These are phyloP conservation scores for Neobulgaria alba DNA, from an alignment of 2,329 filamentous ascomycete genomes.

Conservation along the genomic window DNA sequence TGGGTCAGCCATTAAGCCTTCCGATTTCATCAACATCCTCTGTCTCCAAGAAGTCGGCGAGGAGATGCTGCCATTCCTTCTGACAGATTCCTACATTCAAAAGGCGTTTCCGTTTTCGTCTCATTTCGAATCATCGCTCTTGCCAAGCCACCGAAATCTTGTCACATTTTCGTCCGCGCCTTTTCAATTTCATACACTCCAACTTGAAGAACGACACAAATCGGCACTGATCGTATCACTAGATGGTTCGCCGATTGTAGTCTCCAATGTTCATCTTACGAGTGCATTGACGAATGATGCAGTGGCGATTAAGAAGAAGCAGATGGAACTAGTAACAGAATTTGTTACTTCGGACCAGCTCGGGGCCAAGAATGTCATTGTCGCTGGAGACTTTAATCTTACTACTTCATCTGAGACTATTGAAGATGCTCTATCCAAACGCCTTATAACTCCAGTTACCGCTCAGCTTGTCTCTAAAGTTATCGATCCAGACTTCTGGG, in stretches of 20 bases:
- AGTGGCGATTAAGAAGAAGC: constrained; percentile 46
- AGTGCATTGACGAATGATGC: constrained; percentile 51
- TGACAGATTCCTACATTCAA: constrained; percentile 40
- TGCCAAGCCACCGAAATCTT: constrained; percentile 52
- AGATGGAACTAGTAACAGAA: constrained; percentile 39
- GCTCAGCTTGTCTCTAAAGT: constrained; percentile 32
- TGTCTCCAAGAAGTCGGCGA: constrained; percentile 57
- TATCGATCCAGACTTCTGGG: constrained; percentile 39
- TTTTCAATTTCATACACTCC: constrained; percentile 47
- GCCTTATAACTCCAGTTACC: constrained; percentile 44
- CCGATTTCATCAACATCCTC: constrained; percentile 26
- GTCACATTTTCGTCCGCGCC: constrained; percentile 48
- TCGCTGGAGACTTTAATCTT: constrained; percentile 59
- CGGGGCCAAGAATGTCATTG: constrained; percentile 25
- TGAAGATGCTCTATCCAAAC: constrained; percentile 35
- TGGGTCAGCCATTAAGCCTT: constrained; percentile 19
- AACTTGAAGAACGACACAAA: constrained; percentile 48
- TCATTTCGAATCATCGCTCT: constrained; percentile 14
- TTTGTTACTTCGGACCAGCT: constrained; percentile 2
- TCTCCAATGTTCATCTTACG: constrained; percentile 54
- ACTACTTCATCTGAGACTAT: constrained; percentile 50
- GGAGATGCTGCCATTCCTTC: constrained; percentile 48
- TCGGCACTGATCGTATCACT: constrained; percentile 43
- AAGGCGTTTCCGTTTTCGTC: constrained; percentile 29
- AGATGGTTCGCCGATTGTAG: constrained; percentile 33